A percentile compares a stretch with the other conserved stretches of the same genome.
Conservation (phyloP, 306 rosid species). For the Cucumis hystrix region DNA sequence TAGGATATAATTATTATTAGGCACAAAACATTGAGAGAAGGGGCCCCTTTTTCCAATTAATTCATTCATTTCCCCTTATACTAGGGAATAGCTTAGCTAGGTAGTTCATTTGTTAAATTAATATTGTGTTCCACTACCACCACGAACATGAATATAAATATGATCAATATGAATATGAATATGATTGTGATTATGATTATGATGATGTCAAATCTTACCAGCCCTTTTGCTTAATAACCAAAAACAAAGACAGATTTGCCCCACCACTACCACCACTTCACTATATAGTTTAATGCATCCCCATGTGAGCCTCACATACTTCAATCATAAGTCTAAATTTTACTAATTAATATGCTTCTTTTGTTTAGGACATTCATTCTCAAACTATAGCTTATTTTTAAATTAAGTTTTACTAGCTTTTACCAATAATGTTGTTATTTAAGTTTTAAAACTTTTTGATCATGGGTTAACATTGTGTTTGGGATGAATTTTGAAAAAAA, state of each 20-base stretch:
- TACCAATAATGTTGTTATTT: background rate
- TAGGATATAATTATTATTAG: background rate
- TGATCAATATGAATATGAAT: background rate
- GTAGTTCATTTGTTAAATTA: background rate
- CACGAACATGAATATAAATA: background rate
- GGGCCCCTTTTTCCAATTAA: background rate
- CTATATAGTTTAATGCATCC: background rate
- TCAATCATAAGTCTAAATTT: background rate
- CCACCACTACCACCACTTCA: background rate
- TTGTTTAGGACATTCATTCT: background rate
- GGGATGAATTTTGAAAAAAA: background rate
- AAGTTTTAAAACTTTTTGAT: background rate
- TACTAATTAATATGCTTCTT: background rate
- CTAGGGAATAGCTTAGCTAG: background rate
- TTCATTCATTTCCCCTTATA: background rate
- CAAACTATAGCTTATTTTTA: background rate
- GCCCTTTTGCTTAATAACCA: background rate
- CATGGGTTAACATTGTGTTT: background rate
- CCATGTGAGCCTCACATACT: slow-evolving; percentile 3
- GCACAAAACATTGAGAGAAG: background rate
- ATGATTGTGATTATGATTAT: background rate
- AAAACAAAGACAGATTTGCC: background rate
- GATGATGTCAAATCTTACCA: slow-evolving; percentile 7
- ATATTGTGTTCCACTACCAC: background rate
- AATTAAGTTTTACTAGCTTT: background rate